phyloP scores from a whole-genome alignment of 169 alveolate genomes.

The Miamiensis avidus region DNA sequence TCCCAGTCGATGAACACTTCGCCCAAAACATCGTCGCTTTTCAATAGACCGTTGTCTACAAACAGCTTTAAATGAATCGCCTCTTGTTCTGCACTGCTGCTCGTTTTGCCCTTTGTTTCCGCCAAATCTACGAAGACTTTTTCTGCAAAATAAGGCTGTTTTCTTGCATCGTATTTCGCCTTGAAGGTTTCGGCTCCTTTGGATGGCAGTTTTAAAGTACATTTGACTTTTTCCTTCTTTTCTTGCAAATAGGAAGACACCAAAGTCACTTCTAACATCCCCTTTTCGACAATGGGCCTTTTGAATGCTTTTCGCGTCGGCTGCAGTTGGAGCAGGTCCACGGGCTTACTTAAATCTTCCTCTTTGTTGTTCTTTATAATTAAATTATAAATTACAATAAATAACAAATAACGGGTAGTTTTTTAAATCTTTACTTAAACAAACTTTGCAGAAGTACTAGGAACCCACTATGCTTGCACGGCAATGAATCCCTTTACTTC shows the following conservation, averaged over 20 bases:
- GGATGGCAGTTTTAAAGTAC: slow-evolving; percentile 18
- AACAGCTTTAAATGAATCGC: slow-evolving; percentile 20
- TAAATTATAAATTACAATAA: neutral
- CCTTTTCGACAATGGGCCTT: slow-evolving; percentile 11
- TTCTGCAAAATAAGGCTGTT: slow-evolving; percentile 24
- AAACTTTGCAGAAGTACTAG: slow-evolving; percentile 22
- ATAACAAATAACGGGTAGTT: too few species aligned
- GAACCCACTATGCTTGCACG: slow-evolving; percentile 24
- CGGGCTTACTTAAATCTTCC: neutral
- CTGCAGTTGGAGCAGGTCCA: neutral
- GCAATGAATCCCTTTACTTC: slow-evolving; percentile 28
- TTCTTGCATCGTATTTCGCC: slow-evolving; percentile 33
- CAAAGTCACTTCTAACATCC: slow-evolving; percentile 29
- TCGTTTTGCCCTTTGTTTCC: neutral
- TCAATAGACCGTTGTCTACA: slow-evolving; percentile 17
- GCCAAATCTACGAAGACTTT: slow-evolving; percentile 17
- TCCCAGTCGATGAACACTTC: slow-evolving; percentile 42
- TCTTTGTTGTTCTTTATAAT: neutral
- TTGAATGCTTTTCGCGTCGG: neutral
- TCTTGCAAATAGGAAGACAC: slow-evolving; percentile 17
- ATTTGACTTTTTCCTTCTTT: slow-evolving; percentile 29
- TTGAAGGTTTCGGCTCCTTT: neutral
- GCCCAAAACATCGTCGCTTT: slow-evolving; percentile 18
- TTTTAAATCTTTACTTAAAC: neutral
- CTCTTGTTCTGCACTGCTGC: too few species aligned